Percentiles rank a stretch among this genome's conserved stretches.
Conservation (phyloP, 1,139 yeast species). For the Debaryomyces psychrophilus region DNA sequence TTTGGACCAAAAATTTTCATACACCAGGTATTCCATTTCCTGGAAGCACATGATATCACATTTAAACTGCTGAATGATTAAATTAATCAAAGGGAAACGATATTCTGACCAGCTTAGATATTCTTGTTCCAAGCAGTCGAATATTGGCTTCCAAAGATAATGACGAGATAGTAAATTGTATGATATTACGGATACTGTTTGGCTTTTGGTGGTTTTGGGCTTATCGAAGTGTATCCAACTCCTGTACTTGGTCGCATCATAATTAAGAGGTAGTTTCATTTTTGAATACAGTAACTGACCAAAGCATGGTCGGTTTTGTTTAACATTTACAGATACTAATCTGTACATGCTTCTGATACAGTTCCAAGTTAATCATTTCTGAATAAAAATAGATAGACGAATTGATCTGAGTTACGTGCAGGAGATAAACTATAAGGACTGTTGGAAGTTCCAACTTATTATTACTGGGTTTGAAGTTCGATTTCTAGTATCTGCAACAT, state of each 20-base stretch:
- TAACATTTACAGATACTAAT: neutral
- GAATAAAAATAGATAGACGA: neutral
- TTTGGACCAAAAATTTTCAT: conserved; percentile 45
- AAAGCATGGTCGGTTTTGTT: no score
- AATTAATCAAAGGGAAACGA: conserved; percentile 48
- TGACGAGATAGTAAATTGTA: conserved; percentile 59
- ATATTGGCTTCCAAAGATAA: conserved; percentile 60
- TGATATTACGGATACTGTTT: conserved; percentile 42
- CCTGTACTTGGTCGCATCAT: conserved; percentile 29
- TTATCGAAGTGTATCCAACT: conserved; percentile 22
- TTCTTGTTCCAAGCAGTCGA: conserved; percentile 48
- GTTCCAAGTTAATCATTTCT: neutral
- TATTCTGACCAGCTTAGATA: conserved; percentile 49
- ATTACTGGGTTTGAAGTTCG: no score
- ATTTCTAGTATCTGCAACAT: no score
- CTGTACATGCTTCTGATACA: neutral
- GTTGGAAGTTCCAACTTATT: neutral
- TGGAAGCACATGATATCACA: conserved; percentile 65
- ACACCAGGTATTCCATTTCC: conserved; percentile 57
- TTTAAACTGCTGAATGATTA: conserved; percentile 39
- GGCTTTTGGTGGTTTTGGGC: conserved; percentile 9
- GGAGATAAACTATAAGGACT: neutral
- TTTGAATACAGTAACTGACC: neutral
- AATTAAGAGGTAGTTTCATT: conserved; percentile 12
- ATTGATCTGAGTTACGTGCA: conserved; percentile 1